These are phyloP conservation scores for Drechslera avenae DNA, from an alignment of 2,329 filamentous ascomycete species.

Conservation along the genomic window DNA sequence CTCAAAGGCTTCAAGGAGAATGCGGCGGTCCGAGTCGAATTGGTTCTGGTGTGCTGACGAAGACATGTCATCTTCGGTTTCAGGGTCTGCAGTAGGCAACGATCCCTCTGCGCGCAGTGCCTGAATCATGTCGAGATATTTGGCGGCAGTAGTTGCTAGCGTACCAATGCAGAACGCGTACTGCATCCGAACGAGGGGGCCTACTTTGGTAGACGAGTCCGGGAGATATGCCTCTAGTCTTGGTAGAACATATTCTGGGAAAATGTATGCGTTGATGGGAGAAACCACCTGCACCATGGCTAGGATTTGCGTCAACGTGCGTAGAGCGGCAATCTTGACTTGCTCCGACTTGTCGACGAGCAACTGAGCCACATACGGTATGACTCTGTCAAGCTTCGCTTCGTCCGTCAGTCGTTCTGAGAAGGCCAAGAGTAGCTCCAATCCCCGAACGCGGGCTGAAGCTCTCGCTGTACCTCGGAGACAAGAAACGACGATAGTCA, in stretches of 20 bases:
- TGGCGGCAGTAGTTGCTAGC: constrained; percentile 80
- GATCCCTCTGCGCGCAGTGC: constrained; percentile 84
- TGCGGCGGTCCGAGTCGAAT: constrained; percentile 84
- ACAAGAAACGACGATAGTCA: constrained; percentile 86
- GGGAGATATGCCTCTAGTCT: constrained; percentile 63
- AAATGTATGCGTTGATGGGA: constrained; percentile 69
- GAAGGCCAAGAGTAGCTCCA: constrained; percentile 90
- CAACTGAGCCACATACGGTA: constrained; percentile 86
- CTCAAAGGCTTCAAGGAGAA: constrained; percentile 84
- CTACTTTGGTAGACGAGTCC: constrained; percentile 54
- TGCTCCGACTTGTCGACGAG: constrained; percentile 81
- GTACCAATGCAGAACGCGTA: constrained; percentile 93
- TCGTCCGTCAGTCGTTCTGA: constrained; percentile 91
- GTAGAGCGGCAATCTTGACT: constrained; percentile 82
- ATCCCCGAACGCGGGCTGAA: constrained; percentile 84
- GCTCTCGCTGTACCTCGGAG: constrained; percentile 87
- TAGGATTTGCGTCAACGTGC: constrained; percentile 82
- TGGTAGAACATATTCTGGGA: constrained; percentile 69
- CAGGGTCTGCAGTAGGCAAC: constrained; percentile 75
- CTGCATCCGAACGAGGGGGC: constrained; percentile 78
- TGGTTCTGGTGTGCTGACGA: constrained; percentile 76
- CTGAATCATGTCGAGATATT: constrained; percentile 89
- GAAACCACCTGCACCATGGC: constrained; percentile 89
- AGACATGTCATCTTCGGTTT: constrained; percentile 75
- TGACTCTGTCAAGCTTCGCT: constrained; percentile 88